Conservation (phyloP, 441 rosid genomes). For the Mallotus japonicus region DNA sequence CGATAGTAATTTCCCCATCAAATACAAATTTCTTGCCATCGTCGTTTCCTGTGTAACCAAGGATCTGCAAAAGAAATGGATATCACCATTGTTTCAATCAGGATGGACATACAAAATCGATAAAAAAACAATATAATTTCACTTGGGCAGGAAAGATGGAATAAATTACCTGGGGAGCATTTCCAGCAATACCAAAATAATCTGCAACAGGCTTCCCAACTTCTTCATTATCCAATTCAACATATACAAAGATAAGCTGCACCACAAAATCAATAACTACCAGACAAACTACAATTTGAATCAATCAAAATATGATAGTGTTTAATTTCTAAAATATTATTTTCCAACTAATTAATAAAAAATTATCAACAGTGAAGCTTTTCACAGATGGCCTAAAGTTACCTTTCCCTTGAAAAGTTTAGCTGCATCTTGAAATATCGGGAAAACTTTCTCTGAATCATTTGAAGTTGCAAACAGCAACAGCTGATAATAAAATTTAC, state of each 20-base stretch:
- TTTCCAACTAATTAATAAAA: slow-evolving; percentile 1
- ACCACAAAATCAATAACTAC: slow-evolving; percentile 16
- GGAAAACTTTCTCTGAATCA: slow-evolving; percentile 61
- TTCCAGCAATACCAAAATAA: slow-evolving; percentile 77
- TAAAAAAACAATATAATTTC: not conserved
- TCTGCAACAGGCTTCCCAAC: slow-evolving; percentile 92
- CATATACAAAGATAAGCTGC: slow-evolving; percentile 89
- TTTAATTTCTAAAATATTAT: not conserved
- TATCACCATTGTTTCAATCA: slow-evolving; percentile 15
- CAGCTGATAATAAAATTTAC: slow-evolving; percentile 41
- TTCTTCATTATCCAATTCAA: slow-evolving; percentile 88
- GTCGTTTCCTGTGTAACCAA: slow-evolving; percentile 86
- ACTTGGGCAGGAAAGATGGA: not conserved
- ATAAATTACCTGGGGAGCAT: slow-evolving; percentile 57
- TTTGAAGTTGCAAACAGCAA: slow-evolving; percentile 64
- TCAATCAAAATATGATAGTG: not conserved
- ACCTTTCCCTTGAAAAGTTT: slow-evolving; percentile 94
- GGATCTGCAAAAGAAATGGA: slow-evolving; percentile 44
- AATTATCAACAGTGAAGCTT: not conserved
- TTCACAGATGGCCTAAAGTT: slow-evolving; percentile 15
- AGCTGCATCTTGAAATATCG: slow-evolving; percentile 74
- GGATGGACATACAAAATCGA: not conserved
- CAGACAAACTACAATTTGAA: not conserved
- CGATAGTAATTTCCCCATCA: slow-evolving; percentile 62
- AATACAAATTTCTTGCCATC: slow-evolving; percentile 63